phyloP scores from a whole-genome alignment of 176 grass and related monocot species.

The Cenchrus purpureus region DNA sequence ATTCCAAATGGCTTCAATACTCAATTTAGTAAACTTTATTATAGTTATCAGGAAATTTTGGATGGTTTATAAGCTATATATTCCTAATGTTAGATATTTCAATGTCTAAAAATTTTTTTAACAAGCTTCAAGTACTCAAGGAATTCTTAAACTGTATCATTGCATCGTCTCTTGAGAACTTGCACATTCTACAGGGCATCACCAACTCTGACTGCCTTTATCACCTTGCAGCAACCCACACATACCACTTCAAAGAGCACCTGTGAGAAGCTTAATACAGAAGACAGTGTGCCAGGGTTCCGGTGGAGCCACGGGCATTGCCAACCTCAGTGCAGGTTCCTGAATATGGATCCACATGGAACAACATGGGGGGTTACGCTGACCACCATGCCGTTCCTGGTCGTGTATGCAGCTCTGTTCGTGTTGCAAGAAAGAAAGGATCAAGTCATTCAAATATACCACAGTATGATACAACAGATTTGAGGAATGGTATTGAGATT shows the following conservation, averaged over 20 bases:
- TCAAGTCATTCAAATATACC: constrained; percentile 51
- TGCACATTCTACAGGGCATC: constrained; percentile 3
- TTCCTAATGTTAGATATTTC: background rate
- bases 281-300: constrained; percentile 57
- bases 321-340: constrained; percentile 37
- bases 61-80: constrained; percentile 8
- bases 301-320: constrained; percentile 40
- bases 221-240: constrained; percentile 44
- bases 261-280: constrained; percentile 48
- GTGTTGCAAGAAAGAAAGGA: constrained; percentile 53
- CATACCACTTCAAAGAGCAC: constrained; percentile 68
- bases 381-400: constrained; percentile 32
- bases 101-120: background rate
- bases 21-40: background rate
- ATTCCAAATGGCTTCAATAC: constrained; percentile 1
- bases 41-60: constrained; percentile 6
- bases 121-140: background rate
- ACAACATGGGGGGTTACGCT: constrained; percentile 29
- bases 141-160: background rate
- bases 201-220: constrained; percentile 20
- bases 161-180: background rate
- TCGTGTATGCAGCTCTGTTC: constrained; percentile 56
- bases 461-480: constrained; percentile 30
- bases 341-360: constrained; percentile 33
- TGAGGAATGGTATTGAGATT: constrained; percentile 34